phyloP scores from a whole-genome alignment of 2,329 filamentous ascomycete species.

The Clarireedia hainanense region DNA sequence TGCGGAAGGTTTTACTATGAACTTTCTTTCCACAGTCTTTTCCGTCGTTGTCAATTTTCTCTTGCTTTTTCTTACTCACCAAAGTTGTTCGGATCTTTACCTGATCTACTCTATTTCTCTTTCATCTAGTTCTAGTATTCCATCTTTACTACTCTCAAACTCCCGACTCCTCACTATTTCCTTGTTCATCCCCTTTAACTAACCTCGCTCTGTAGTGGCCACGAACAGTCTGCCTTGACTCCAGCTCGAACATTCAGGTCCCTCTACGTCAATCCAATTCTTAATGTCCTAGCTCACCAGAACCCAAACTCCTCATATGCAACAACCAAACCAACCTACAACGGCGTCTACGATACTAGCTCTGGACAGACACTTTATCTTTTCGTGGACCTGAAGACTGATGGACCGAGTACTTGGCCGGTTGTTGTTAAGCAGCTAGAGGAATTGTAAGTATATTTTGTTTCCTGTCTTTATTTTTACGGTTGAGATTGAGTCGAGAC shows the following conservation, averaged over 20 bases:
- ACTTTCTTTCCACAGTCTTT: no score
- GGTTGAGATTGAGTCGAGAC: background rate
- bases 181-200: background rate
- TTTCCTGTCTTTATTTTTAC: background rate
- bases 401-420: constrained; percentile 46
- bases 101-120: background rate
- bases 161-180: background rate
- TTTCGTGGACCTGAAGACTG: constrained; percentile 57
- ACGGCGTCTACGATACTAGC: constrained; percentile 53
- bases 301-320: constrained; percentile 35
- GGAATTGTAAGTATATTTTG: constrained; percentile 41
- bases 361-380: constrained; percentile 52
- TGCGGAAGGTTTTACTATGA: background rate
- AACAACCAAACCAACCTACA: constrained; percentile 37
- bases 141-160: background rate
- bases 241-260: constrained; percentile 20
- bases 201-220: constrained; percentile 14
- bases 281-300: constrained; percentile 21
- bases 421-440: constrained; percentile 47
- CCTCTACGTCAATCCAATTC: constrained; percentile 25
- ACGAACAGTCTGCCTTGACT: constrained; percentile 22
- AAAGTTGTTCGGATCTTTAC: no score
- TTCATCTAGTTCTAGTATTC: background rate
- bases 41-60: no score
- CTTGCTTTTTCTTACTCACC: no score